Conservation (phyloP, 2,329 filamentous ascomycete genomes). For the Neonectria neomacrospora region DNA sequence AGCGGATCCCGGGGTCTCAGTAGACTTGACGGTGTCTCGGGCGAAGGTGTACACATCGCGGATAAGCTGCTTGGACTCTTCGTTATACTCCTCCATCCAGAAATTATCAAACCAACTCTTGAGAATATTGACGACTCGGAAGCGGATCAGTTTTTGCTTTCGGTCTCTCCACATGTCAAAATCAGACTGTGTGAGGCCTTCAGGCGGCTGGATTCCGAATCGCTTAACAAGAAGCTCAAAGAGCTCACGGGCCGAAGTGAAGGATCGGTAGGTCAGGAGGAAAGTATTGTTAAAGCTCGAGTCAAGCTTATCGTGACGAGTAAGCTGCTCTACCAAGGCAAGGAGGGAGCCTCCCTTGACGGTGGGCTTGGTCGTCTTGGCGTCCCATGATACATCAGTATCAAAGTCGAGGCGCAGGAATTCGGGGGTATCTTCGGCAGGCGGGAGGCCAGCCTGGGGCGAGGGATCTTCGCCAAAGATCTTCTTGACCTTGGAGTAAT, state of each 20-base stretch:
- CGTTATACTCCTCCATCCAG: slow-evolving; percentile 96
- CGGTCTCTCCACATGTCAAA: slow-evolving; percentile 90
- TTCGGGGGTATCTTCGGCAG: slow-evolving; percentile 81
- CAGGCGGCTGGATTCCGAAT: slow-evolving; percentile 91
- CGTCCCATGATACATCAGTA: slow-evolving; percentile 88
- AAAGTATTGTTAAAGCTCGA: slow-evolving; percentile 98
- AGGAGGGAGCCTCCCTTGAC: slow-evolving; percentile 91
- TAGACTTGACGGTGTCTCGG: slow-evolving; percentile 90
- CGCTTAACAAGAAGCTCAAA: slow-evolving; percentile 93
- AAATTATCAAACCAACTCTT: slow-evolving; percentile 99
- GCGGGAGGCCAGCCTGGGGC: slow-evolving; percentile 56
- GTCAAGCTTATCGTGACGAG: slow-evolving; percentile 93
- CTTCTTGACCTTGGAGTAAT: slow-evolving; percentile 72
- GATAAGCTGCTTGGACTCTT: slow-evolving; percentile 85
- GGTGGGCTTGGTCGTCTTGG: slow-evolving; percentile 77
- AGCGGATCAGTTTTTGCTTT: slow-evolving; percentile 95
- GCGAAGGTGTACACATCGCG: slow-evolving; percentile 91
- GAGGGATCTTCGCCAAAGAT: slow-evolving; percentile 74
- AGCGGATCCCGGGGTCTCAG: slow-evolving; percentile 88
- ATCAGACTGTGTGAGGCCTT: slow-evolving; percentile 78
- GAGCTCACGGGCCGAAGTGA: slow-evolving; percentile 88
- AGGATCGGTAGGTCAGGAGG: slow-evolving; percentile 94
- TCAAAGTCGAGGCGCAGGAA: slow-evolving; percentile 90
- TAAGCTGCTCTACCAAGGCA: slow-evolving; percentile 93
- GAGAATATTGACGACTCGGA: slow-evolving; percentile 95